Conservation (phyloP, 805 yeast genomes). For the Myxozyma mucilagina region DNA sequence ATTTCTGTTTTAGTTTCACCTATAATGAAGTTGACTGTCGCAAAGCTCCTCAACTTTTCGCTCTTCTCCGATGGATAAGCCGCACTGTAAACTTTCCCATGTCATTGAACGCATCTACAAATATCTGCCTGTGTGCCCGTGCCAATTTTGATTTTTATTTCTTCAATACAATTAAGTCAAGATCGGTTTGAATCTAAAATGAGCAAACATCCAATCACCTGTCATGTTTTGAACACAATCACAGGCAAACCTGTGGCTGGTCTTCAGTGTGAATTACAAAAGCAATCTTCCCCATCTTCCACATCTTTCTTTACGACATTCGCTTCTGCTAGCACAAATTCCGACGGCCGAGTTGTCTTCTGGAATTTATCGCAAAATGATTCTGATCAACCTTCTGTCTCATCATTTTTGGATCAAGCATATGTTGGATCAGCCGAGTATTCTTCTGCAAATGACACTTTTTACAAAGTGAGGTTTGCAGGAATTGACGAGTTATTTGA, state of each 20-base stretch:
- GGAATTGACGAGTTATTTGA: constrained; percentile 69
- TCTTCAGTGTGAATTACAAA: constrained; percentile 59
- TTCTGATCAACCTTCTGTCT: background rate
- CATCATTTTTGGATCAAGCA: constrained; percentile 45
- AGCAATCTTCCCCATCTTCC: constrained; percentile 14
- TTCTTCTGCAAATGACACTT: background rate
- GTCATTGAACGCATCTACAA: too few relatives aligned
- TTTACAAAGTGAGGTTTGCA: constrained; percentile 63
- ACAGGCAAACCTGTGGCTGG: constrained; percentile 76
- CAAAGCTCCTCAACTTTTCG: too few relatives aligned
- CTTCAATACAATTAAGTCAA: background rate
- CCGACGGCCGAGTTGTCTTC: constrained; percentile 73
- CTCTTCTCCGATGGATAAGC: too few relatives aligned
- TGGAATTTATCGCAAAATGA: constrained; percentile 49
- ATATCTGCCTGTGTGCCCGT: too few relatives aligned
- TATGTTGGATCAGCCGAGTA: constrained; percentile 17
- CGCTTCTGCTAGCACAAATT: constrained; percentile 69
- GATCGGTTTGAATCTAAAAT: background rate
- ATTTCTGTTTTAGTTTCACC: too few relatives aligned
- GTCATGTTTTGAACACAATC: constrained; percentile 86
- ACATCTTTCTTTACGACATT: constrained; percentile 46
- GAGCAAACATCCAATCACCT: constrained; percentile 64
- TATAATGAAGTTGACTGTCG: too few relatives aligned
- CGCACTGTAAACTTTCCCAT: too few relatives aligned
- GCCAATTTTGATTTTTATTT: background rate